These are phyloP conservation scores for Lachnellula subtilissima DNA, from an alignment of 2,329 filamentous ascomycete species.

Conservation along the genomic window DNA sequence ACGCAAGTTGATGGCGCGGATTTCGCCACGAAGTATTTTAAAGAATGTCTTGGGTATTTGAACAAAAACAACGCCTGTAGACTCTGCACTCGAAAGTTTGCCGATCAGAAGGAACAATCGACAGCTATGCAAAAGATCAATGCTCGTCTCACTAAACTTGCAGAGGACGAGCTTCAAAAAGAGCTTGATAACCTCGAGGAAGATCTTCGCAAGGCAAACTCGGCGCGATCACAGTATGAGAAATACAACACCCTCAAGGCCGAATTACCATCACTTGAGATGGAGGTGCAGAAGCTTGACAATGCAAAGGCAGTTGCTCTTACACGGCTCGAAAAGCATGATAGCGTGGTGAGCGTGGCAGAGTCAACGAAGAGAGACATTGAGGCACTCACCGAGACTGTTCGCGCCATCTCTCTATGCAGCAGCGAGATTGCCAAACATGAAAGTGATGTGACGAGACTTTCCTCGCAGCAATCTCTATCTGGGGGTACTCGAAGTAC, in stretches of 20 bases:
- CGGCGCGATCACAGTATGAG: conserved; percentile 65
- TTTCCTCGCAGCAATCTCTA: conserved; percentile 71
- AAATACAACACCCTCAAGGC: conserved; percentile 62
- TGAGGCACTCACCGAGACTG: conserved; percentile 70
- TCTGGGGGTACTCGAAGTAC: conserved; percentile 61
- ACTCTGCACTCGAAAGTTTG: conserved; percentile 69
- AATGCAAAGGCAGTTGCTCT: conserved; percentile 57
- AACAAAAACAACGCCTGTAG: conserved; percentile 68
- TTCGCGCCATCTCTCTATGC: conserved; percentile 70
- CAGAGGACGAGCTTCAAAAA: conserved; percentile 57
- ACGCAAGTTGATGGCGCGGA: conserved; percentile 66
- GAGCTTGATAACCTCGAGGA: conserved; percentile 49
- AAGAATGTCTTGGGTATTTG: conserved; percentile 60
- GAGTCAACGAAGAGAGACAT: conserved; percentile 65
- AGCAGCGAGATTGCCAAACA: conserved; percentile 67
- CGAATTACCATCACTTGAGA: conserved; percentile 66
- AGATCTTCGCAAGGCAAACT: conserved; percentile 55
- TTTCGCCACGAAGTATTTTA: conserved; percentile 67
- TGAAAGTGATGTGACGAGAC: conserved; percentile 67
- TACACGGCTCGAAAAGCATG: conserved; percentile 60
- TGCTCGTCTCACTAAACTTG: conserved; percentile 55
- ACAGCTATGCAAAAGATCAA: conserved; percentile 64
- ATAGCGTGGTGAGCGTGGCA: conserved; percentile 59
- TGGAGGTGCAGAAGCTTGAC: conserved; percentile 58
- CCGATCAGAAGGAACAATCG: conserved; percentile 54